phyloP scores from a whole-genome alignment of 2,329 filamentous ascomycete genomes.

The Aspergillus bombycis region DNA sequence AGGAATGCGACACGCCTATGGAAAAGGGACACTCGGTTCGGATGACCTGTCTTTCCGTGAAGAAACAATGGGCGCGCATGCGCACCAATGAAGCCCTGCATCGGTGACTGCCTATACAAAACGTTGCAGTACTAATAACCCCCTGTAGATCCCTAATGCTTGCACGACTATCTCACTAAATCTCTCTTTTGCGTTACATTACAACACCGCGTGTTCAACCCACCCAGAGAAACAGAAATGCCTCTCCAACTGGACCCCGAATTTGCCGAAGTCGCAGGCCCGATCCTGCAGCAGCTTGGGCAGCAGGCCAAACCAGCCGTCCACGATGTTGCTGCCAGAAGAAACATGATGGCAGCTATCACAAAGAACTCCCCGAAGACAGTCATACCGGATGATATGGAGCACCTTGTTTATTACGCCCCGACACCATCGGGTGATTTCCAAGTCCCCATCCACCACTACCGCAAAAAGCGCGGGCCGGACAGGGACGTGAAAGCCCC shows the following conservation, averaged over 20 bases:
- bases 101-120: not conserved
- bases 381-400: constrained; percentile 13
- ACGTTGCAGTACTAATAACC: not conserved
- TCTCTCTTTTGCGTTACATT: not conserved
- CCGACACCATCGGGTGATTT: constrained; percentile 3
- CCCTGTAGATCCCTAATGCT: not conserved
- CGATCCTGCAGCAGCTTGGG: constrained; percentile 11
- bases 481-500: constrained; percentile 12
- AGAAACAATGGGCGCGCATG: not conserved
- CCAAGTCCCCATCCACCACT: constrained; percentile 18
- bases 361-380: not conserved
- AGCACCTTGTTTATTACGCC: constrained; percentile 14
- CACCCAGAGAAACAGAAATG: not conserved
- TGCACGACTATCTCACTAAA: not conserved
- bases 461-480: constrained; percentile 4
- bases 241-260: constrained; percentile 20
- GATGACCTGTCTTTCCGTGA: not conserved
- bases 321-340: not conserved
- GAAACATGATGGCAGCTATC: not conserved
- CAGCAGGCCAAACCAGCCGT: constrained; percentile 1
- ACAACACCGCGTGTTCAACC: no score
- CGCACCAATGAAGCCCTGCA: not conserved
- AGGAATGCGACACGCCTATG: not conserved
- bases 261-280: constrained; percentile 14
- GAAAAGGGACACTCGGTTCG: not conserved